Base-by-base conservation (phyloP, 306 rosid species). In the Vigna angularis region DNA sequence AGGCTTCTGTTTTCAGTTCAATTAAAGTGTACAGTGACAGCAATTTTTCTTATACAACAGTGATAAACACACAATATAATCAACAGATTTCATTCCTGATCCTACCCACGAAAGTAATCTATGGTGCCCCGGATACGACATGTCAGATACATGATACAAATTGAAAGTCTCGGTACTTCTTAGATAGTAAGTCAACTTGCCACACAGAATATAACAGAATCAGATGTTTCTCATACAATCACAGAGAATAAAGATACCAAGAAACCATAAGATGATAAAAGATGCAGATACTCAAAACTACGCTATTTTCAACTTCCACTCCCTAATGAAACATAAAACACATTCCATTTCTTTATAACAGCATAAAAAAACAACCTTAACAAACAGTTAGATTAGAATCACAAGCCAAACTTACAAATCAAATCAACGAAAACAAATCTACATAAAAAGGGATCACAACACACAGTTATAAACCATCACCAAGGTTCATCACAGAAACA, bases 401-500 rank as follows among this genome's bases (percentile, higher is more conserved):
- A 11, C 28, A 53, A 18, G 28, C 28, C 59, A 18, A 12, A 18
- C 59, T 1, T 17, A 80, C 47, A 73, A 61, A 44, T 24, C 12
- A 44, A 26, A 66, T 11, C 34, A 74, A 45, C 11, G 13, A 66
- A 15, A 56, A 65, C 28, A 16, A 71, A 59, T 42, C 47, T 24
- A 56, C 18, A 49, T 0, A 26, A 62, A 57, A 24, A 14, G 6
- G n/a, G 15, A 44, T 9, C 24, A 66, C 14, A 49, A 68, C 5
- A 28, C 77, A 75, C 10, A 63, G 30, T 16, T 65, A 57, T 7
- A 13, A 50, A 55, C 6, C 15, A 26, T 48, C 73, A 65, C 66
- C 66, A 47, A 9, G 16, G 75, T 32, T 74, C 55, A 57, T 71
- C 69, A 3, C 11, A 20, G 10, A 12, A 66, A 10, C 82, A 71